These are phyloP conservation scores for Phytophthora pistaciae DNA, from an alignment of 352 stramenopile genomes.

Conservation along the genomic window DNA sequence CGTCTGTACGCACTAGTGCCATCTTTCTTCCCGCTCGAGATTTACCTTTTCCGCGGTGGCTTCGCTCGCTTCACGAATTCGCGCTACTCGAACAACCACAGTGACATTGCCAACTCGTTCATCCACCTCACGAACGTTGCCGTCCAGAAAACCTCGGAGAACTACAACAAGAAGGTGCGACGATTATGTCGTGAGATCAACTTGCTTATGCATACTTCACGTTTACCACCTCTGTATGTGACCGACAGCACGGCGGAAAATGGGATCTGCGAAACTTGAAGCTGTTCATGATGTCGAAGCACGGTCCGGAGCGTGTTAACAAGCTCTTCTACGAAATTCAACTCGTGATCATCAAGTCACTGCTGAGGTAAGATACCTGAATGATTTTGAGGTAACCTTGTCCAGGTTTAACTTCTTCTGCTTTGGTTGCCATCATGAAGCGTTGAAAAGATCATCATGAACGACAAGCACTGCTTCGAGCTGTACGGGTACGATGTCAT, in stretches of 20 bases:
- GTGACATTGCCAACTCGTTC: constrained; percentile 92
- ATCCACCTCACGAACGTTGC: constrained; percentile 96
- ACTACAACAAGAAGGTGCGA: constrained; percentile 91
- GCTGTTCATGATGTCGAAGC: constrained; percentile 92
- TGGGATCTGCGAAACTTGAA: constrained; percentile 94
- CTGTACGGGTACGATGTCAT: constrained; percentile 95
- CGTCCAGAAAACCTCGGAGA: constrained; percentile 95
- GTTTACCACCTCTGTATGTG: background rate
- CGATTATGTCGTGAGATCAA: background rate
- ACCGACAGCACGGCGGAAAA: constrained; percentile 85
- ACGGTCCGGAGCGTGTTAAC: constrained; percentile 82
- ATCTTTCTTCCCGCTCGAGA: constrained; percentile 92
- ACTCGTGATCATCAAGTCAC: constrained; percentile 88
- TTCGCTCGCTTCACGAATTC: constrained; percentile 94
- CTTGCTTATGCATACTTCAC: too few relatives aligned
- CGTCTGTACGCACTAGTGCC: constrained; percentile 94
- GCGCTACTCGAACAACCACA: constrained; percentile 91
- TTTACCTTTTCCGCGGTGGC: constrained; percentile 93
- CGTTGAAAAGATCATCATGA: constrained; percentile 96
- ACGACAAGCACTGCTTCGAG: constrained; percentile 97
- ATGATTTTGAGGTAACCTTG: too few relatives aligned
- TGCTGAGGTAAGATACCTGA: constrained; percentile 54
- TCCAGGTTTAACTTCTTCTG: background rate
- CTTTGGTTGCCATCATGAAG: constrained; percentile 15
- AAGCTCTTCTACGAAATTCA: constrained; percentile 93